Percentiles rank a stretch among this genome's conserved stretches.
Conservation (phyloP, 2,329 filamentous ascomycete genomes). For the Metarhizium brunneum region DNA sequence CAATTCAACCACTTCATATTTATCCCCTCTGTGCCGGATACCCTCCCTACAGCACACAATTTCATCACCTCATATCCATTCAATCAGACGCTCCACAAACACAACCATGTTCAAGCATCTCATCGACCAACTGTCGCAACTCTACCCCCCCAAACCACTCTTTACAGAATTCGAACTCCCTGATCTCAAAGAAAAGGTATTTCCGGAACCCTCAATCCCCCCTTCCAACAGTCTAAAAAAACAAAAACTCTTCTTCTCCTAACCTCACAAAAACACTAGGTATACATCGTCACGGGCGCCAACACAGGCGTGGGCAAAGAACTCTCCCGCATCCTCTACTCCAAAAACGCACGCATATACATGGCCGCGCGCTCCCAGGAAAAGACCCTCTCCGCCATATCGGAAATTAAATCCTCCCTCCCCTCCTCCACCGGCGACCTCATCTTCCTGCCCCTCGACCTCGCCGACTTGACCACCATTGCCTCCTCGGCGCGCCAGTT, state of each 20-base stretch:
- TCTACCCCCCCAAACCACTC: constrained; percentile 12
- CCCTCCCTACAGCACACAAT: too few relatives aligned
- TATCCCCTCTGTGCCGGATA: too few relatives aligned
- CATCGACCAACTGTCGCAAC: constrained; percentile 9
- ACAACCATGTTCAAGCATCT: neutral
- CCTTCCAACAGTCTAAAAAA: neutral
- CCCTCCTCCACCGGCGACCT: constrained; percentile 25
- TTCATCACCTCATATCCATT: neutral
- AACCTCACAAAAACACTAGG: constrained; percentile 14
- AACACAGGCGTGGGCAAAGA: constrained; percentile 35
- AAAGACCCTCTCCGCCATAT: constrained; percentile 32
- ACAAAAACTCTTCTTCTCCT: neutral
- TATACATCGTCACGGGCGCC: constrained; percentile 37
- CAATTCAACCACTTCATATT: too few relatives aligned
- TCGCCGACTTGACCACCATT: constrained; percentile 21
- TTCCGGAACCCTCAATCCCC: neutral
- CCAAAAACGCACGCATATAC: constrained; percentile 40
- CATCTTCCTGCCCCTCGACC: constrained; percentile 30
- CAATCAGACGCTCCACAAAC: neutral
- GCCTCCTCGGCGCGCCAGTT: constrained; percentile 17
- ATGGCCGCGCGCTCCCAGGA: constrained; percentile 34
- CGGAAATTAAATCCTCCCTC: constrained; percentile 22
- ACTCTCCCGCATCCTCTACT: constrained; percentile 41
- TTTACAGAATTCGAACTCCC: constrained; percentile 55
- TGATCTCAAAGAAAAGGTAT: constrained; percentile 33